Percentiles rank a stretch among this genome's conserved stretches.
Conservation (phyloP, 2,329 filamentous ascomycete species). For the Colletotrichum sublineola region DNA sequence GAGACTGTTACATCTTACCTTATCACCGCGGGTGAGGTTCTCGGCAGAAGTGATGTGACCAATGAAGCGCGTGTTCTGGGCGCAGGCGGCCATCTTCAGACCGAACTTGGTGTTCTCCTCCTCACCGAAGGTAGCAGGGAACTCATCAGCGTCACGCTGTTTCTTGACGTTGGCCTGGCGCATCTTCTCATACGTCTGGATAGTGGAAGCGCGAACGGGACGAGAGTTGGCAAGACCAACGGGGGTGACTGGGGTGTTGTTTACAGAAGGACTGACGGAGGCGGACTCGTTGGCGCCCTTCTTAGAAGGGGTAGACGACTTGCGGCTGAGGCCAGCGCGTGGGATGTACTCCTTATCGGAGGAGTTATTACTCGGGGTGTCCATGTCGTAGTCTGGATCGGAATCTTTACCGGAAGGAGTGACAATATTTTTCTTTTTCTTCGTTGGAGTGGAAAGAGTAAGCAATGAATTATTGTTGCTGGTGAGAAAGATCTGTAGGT, state of each 20-base stretch:
- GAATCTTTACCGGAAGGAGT: background rate
- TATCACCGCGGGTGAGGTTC: background rate
- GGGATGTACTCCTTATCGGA: slow-evolving; percentile 27
- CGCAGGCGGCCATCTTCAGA: background rate
- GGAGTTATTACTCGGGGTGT: background rate
- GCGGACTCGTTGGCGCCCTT: background rate
- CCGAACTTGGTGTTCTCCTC: background rate
- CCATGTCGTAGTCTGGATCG: slow-evolving; percentile 9
- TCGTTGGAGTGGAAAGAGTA: background rate
- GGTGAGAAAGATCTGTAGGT: background rate
- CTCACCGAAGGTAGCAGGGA: background rate
- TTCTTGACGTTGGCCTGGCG: slow-evolving; percentile 9
- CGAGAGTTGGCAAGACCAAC: slow-evolving; percentile 36
- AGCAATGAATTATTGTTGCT: background rate
- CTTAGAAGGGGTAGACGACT: background rate
- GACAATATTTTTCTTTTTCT: background rate
- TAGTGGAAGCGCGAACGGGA: slow-evolving; percentile 30
- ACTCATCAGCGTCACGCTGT: background rate
- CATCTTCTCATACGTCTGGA: slow-evolving; percentile 39
- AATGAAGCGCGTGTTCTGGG: background rate
- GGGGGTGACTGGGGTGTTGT: background rate
- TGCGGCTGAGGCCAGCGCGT: background rate
- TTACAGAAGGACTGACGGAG: background rate
- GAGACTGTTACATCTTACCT: background rate
- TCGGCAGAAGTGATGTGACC: background rate